Evolutionary conservation across 495 filamentous ascomycete genomes (phyloP).

Genomic region (Cairneyella variabilis): DNA sequence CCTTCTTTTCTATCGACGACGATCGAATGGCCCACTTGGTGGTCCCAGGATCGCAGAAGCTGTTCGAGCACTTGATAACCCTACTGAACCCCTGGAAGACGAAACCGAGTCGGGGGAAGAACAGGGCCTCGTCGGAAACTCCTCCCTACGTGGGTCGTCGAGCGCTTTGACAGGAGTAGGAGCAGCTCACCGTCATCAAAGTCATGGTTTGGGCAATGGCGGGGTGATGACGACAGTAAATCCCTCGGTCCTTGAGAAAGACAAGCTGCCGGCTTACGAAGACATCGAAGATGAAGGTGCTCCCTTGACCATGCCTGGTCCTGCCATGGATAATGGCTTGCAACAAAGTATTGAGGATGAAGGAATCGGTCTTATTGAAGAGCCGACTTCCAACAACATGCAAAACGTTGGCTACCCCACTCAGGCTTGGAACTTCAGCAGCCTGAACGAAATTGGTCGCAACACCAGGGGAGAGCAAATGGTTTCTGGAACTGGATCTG

Average conservation of each 20-base stretch:
- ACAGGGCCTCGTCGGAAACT: constrained; percentile 75
- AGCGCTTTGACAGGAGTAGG: constrained; percentile 73
- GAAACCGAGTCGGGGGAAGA: constrained; percentile 70
- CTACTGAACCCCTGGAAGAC: constrained; percentile 34
- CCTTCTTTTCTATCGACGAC: constrained; percentile 92
- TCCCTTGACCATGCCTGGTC: constrained; percentile 11
- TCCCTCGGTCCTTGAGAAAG: constrained; percentile 18
- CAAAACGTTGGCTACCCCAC: neutral
- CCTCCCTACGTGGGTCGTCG: constrained; percentile 81
- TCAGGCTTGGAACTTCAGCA: constrained; percentile 6
- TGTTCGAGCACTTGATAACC: constrained; percentile 52
- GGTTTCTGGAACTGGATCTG: constrained; percentile 20
- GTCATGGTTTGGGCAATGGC: constrained; percentile 46
- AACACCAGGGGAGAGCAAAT: neutral
- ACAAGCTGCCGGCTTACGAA: constrained; percentile 23
- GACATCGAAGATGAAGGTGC: constrained; percentile 17
- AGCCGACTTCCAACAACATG: constrained; percentile 8
- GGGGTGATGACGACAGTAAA: constrained; percentile 21
- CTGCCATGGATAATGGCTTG: constrained; percentile 23
- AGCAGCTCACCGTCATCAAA: constrained; percentile 60
- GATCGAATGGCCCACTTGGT: constrained; percentile 69
- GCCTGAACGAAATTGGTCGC: neutral
- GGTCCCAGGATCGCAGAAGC: constrained; percentile 68
- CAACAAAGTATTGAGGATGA: constrained; percentile 27
- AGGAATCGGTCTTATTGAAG: constrained; percentile 11